Evolutionary conservation across 164 flowering plant species (phyloP), one percentile per base, ranked within the genome.

Genomic region (Tetrastigma voinierianum): DNA sequence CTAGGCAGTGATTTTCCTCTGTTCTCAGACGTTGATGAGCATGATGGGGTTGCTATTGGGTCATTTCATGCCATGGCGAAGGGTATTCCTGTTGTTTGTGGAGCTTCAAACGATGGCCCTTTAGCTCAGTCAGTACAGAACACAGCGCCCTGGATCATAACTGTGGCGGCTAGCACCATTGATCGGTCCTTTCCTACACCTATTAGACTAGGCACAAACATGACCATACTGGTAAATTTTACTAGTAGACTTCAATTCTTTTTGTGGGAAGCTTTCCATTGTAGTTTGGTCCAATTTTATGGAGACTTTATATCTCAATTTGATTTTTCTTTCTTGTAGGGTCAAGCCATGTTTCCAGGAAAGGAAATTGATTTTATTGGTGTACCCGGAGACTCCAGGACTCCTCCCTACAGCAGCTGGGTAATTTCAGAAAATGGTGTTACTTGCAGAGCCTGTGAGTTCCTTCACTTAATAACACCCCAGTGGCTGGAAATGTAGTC

Each of bases 131-230:
- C 74, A 0, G 73, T 83, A 0, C 48, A 10, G 14, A 83, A 80
- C 61, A 67, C 74, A 1, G 78, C 78, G 9, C 82, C 86, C 0
- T 83, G 84, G 82, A 71, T 77, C 10, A 20, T 81, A 11, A 81
- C 84, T 0, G 83, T 81, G 4, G 84, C 76, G 6, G 81, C 87
- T 0, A 77, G 73, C 69, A 69, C 75, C 40, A 66, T 81, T 1
- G 88, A 83, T 59, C 61, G 82, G 14, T 20, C 70, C 1, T 84
- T 82, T 44, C 71, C 71, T 2, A 59, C 82, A 0, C 20, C 67
- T 2, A 62, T 80, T 19, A 63, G 65, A n/a, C 83, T 84, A 15
- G 86, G 86, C 20, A 77, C 78, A 56, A 69, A 75, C 12, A 12
- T 56, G 51, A 70, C 69, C 2, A 57, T 74, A 0, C 14, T 24